A percentile compares a stretch with the other conserved stretches of the same genome.
phyloP scores from a whole-genome alignment of 148 eudicot species.

The Rhododendron ferrugineum region DNA sequence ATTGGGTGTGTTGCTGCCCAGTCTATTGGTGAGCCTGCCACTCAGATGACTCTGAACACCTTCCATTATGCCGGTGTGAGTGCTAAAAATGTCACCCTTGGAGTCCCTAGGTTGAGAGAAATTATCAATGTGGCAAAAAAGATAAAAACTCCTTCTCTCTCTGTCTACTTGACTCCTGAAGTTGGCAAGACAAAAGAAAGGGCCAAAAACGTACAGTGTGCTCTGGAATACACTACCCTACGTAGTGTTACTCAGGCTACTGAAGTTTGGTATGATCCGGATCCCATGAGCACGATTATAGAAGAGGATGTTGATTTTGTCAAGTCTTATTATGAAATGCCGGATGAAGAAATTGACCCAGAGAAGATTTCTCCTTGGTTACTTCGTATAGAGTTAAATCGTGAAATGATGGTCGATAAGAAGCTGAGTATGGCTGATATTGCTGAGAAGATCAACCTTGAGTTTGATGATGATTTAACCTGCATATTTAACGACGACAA shows the following conservation, averaged over 20 bases:
- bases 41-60: conserved; percentile 97
- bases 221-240: conserved; percentile 83
- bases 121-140: conserved; percentile 97
- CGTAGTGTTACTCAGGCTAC: conserved; percentile 98
- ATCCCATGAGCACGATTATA: conserved; percentile 85
- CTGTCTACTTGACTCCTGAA: conserved; percentile 84
- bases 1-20: conserved; percentile 99
- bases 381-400: conserved; percentile 91
- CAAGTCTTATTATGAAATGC: conserved; percentile 95
- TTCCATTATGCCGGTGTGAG: conserved; percentile 99
- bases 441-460: conserved; percentile 89
- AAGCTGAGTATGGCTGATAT: conserved; percentile 97
- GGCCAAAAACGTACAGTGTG: conserved; percentile 94
- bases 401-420: conserved; percentile 99
- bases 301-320: conserved; percentile 95
- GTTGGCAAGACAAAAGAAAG: conserved; percentile 70
- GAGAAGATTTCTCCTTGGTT: conserved; percentile 96
- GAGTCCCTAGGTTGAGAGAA: conserved; percentile 98
- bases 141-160: conserved; percentile 92
- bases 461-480: conserved; percentile 85
- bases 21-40: conserved; percentile 99
- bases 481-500: conserved; percentile 95
- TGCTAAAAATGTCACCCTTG: conserved; percentile 99
- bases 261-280: conserved; percentile 99
- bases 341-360: conserved; percentile 93